Evolutionary conservation across 2,329 filamentous ascomycete species (phyloP).

Genomic region (Colletotrichum nymphaeae): DNA sequence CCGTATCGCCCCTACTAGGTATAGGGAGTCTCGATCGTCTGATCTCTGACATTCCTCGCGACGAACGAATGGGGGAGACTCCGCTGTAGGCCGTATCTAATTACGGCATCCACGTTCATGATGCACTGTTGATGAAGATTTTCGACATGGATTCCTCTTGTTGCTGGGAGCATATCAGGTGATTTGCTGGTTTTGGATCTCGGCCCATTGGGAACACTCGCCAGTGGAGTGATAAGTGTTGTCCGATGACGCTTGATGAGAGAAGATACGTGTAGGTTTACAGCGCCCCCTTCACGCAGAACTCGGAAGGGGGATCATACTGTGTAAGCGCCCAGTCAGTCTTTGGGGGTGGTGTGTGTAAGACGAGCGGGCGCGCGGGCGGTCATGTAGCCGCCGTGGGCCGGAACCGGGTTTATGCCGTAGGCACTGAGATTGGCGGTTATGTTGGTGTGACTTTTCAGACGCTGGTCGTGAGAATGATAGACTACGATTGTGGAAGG

Average conservation of each 20-base stretch:
- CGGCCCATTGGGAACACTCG: too few relatives aligned
- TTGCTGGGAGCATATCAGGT: neutral
- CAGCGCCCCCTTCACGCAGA: neutral
- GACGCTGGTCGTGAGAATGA: neutral
- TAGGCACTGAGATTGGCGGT: neutral
- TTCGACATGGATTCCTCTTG: neutral
- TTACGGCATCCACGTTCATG: neutral
- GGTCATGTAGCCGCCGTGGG: neutral
- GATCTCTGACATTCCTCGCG: neutral
- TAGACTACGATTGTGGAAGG: neutral
- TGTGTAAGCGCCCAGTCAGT: neutral
- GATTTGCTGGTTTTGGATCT: neutral
- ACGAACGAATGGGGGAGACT: neutral
- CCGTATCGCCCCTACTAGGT: neutral
- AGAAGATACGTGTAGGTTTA: neutral
- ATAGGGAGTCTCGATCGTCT: slow-evolving; percentile 4
- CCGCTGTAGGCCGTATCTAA: neutral
- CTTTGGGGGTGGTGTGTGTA: neutral
- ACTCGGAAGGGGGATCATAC: neutral
- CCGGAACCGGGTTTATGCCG: neutral
- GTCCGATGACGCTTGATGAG: neutral
- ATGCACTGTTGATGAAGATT: neutral
- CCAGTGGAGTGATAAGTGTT: neutral
- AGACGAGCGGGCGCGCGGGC: neutral
- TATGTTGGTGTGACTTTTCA: neutral